Percentiles rank a stretch among this genome's conserved stretches.
Conservation (phyloP, 2,329 filamentous ascomycete genomes). For the Hyphodiscus sp. region DNA sequence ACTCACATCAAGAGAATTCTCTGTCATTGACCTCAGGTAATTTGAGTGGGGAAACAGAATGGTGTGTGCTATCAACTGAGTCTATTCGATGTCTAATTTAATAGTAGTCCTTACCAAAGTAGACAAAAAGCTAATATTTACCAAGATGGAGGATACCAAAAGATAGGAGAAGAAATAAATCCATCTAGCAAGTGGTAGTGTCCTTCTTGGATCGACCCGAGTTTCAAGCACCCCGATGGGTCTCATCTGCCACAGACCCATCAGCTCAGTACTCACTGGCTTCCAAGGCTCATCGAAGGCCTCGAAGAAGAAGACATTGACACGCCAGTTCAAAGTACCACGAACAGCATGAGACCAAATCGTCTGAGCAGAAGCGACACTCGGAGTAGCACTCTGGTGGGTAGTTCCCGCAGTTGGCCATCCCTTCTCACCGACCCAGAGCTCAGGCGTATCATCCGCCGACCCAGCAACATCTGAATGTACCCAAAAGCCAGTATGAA, state of each 20-base stretch:
- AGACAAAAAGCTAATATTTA: too few relatives aligned
- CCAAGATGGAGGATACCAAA: too few relatives aligned
- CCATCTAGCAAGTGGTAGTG: slow-evolving; percentile 13
- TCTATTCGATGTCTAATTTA: too few relatives aligned
- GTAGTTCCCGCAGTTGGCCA: slow-evolving; percentile 60
- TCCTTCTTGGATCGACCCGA: slow-evolving; percentile 52
- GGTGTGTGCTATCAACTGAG: too few relatives aligned
- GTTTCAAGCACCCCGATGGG: slow-evolving; percentile 63
- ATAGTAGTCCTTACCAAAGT: neutral
- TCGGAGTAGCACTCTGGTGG: slow-evolving; percentile 55
- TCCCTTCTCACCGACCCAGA: slow-evolving; percentile 64
- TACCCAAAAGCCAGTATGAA: slow-evolving; percentile 55
- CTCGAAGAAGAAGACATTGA: slow-evolving; percentile 68
- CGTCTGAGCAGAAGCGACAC: slow-evolving; percentile 48
- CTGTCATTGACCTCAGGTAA: too few relatives aligned
- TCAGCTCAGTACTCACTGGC: slow-evolving; percentile 57
- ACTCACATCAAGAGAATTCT: too few relatives aligned
- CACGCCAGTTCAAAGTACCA: slow-evolving; percentile 55
- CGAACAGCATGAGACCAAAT: slow-evolving; percentile 61
- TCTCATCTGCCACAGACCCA: slow-evolving; percentile 55
- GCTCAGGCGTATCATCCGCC: slow-evolving; percentile 46
- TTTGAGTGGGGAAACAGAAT: too few relatives aligned
- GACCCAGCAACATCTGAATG: slow-evolving; percentile 53
- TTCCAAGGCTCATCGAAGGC: slow-evolving; percentile 70
- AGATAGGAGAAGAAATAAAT: neutral